Percentiles rank a stretch among this genome's conserved stretches.
phyloP scores from a whole-genome alignment of 192 early-diverging fungal species.

The Cetraspora pellucida region DNA sequence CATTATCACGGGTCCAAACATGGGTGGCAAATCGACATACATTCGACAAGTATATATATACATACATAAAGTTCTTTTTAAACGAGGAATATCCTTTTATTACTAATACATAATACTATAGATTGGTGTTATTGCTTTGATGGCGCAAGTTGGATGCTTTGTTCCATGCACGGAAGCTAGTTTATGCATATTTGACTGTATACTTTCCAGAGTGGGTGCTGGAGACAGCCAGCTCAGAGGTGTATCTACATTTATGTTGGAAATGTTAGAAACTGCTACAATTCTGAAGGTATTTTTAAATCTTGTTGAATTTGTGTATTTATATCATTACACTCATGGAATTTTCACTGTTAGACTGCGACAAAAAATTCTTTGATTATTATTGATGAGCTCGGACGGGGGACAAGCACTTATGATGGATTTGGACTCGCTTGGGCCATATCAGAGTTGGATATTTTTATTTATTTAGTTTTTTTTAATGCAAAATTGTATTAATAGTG shows the following conservation, averaged over 20 bases:
- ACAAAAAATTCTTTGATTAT: conserved; percentile 85
- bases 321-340: background rate
- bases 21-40: conserved; percentile 98
- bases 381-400: conserved; percentile 94
- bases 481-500: background rate
- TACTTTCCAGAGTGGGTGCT: conserved; percentile 91
- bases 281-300: conserved; percentile 70
- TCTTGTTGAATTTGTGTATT: background rate
- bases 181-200: conserved; percentile 81
- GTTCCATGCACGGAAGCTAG: conserved; percentile 83
- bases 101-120: conserved; percentile 28
- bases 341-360: conserved; percentile 58
- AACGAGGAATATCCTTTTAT: background rate
- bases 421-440: conserved; percentile 99
- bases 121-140: conserved; percentile 89
- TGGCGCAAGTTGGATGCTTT: conserved; percentile 95
- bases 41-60: conserved; percentile 74
- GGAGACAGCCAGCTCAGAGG: conserved; percentile 92
- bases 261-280: conserved; percentile 90
- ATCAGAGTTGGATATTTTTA: conserved; percentile 71
- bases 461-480: background rate
- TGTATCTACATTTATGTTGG: conserved; percentile 96
- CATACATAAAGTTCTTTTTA: background rate
- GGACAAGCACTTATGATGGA: conserved; percentile 98
- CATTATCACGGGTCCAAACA: conserved; percentile 97